Evolutionary conservation across 441 rosid species (phyloP).

Genomic region (Mallotus japonicus): DNA sequence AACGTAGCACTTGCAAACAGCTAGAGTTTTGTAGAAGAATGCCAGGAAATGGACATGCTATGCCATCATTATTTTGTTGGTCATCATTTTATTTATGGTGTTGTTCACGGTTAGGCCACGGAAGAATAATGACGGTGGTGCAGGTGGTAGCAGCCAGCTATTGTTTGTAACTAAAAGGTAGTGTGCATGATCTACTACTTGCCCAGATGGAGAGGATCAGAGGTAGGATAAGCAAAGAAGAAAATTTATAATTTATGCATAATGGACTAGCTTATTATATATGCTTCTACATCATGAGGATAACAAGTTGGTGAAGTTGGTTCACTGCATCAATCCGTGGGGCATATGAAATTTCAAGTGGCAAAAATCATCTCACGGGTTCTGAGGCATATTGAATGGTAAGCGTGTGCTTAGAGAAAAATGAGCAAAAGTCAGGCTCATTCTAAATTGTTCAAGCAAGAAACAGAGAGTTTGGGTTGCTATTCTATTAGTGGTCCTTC

Average conservation of each 20-base stretch:
- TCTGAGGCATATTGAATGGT: too few relatives aligned
- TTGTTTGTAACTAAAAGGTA: slow-evolving; percentile 57
- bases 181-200: slow-evolving; percentile 52
- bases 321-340: too few relatives aligned
- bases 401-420: too few relatives aligned
- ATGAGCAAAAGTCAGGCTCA: too few relatives aligned
- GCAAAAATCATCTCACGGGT: too few relatives aligned
- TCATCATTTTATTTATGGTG: slow-evolving; percentile 65
- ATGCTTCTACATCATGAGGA: neutral
- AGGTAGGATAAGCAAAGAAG: slow-evolving; percentile 25
- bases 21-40: slow-evolving; percentile 67
- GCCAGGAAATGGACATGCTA: slow-evolving; percentile 80
- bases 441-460: too few relatives aligned
- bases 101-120: slow-evolving; percentile 64
- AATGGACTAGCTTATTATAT: neutral
- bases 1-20: slow-evolving; percentile 48
- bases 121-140: slow-evolving; percentile 33
- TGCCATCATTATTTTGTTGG: slow-evolving; percentile 57
- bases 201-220: slow-evolving; percentile 63
- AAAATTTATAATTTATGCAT: neutral
- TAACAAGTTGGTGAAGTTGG: too few relatives aligned
- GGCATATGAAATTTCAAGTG: too few relatives aligned
- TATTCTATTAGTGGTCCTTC: too few relatives aligned
- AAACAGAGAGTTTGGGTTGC: too few relatives aligned
- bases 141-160: slow-evolving; percentile 6